Evolutionary conservation across 371 early-diverging fungal species (phyloP).

Genomic region (Phascolomyces articulosus): DNA sequence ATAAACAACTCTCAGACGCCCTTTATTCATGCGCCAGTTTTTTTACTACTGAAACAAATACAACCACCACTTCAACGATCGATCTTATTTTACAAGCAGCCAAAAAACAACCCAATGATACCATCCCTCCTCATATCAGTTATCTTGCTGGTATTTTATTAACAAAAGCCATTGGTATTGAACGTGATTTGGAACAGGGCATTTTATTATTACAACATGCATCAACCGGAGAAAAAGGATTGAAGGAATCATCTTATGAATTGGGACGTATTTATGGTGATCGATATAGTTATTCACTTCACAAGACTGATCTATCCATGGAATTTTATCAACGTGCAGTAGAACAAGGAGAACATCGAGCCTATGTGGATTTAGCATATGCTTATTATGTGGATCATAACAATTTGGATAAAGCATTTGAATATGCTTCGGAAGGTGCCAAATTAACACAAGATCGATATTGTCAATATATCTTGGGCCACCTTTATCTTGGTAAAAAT

Average conservation of each 20-base stretch:
- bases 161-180: constrained; percentile 37
- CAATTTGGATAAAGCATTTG: constrained; percentile 35
- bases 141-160: constrained; percentile 44
- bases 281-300: constrained; percentile 36
- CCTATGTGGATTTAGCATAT: constrained; percentile 46
- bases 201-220: constrained; percentile 28
- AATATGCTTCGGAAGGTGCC: constrained; percentile 42
- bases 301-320: constrained; percentile 29
- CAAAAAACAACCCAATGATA: constrained; percentile 2
- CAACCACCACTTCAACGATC: constrained; percentile 9
- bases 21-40: constrained; percentile 19
- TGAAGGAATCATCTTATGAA: constrained; percentile 44
- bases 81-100: constrained; percentile 16
- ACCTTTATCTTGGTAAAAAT: constrained; percentile 32
- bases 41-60: constrained; percentile 15
- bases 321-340: constrained; percentile 42
- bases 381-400: constrained; percentile 34
- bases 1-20: constrained; percentile 39
- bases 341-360: constrained; percentile 40
- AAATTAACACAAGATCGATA: constrained; percentile 35
- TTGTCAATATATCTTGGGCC: constrained; percentile 49
- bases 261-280: constrained; percentile 47
- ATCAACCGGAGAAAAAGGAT: constrained; percentile 18
- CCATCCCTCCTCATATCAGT: constrained; percentile 10
- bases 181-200: constrained; percentile 26